A percentile compares a stretch with the other conserved stretches of the same genome.
phyloP scores from a whole-genome alignment of 2,329 filamentous ascomycete genomes.

The Pyrenophora seminiperda region DNA sequence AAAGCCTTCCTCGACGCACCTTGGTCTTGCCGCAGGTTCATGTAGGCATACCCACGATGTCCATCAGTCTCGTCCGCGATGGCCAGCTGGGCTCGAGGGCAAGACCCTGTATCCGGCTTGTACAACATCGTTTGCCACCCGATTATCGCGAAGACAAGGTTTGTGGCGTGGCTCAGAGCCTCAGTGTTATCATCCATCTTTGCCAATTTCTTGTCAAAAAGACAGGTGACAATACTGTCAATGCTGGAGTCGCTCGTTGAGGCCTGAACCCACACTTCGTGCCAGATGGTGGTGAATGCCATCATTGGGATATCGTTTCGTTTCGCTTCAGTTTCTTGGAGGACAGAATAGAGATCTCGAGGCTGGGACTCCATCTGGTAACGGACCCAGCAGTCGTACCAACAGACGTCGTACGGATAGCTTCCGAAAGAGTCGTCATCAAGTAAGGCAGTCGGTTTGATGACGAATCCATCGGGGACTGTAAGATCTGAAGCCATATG shows the following conservation, averaged over 20 bases:
- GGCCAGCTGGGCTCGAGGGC: neutral
- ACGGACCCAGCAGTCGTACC: neutral
- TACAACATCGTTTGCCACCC: neutral
- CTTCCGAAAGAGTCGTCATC: neutral
- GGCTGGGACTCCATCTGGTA: neutral
- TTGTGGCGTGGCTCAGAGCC: neutral
- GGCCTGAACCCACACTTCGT: neutral
- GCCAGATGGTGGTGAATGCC: neutral
- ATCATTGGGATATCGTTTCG: neutral
- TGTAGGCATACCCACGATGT: neutral
- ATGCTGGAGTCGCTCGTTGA: neutral
- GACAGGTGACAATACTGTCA: neutral
- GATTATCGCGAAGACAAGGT: neutral
- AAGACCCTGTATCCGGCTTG: neutral
- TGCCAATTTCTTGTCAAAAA: neutral
- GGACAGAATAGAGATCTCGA: neutral
- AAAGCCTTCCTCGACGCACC: neutral
- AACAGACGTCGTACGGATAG: neutral
- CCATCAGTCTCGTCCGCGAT: neutral
- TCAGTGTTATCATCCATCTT: neutral
- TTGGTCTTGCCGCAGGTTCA: neutral
- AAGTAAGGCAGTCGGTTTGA: neutral
- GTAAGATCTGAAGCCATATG: neutral
- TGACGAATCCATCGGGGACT: neutral
- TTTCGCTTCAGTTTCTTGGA: neutral